Base-by-base conservation (phyloP, 1,139 yeast species). In the Yamadazyma diddensiae region DNA sequence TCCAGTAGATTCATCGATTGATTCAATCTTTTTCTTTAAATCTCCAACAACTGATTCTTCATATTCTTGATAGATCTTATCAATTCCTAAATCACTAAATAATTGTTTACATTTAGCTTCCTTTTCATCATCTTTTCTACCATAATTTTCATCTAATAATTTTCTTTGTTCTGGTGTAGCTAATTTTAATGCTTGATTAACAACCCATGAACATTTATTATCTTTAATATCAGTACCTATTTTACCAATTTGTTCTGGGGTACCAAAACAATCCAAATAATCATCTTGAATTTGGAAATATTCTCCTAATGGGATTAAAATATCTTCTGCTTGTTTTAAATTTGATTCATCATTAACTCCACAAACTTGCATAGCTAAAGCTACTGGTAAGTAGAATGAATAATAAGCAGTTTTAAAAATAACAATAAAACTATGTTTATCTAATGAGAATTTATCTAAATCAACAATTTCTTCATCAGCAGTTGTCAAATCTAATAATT, bases 261-360 rank as follows among this genome's bases (percentile, higher is more conserved):
- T 88, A 43, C 98, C 99, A 56, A 86, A 94, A 63, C 97, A 87
- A 62, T 94, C 99, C 50, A 94, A 77, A 67, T 71, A 94, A 62
- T 94, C 99, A 57, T 94, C 99, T 67, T 94, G 98, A 49, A 94
- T 87, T 68, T 94, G 99, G 82, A 94, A 94, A 61, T 94, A 94
- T 64, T 94, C 97, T 39, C 99, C 99, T 49, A 92, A 76, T 38
- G 97, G 97, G 44, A 94, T 80, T 60, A 94, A 75, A 30, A 94
- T 79, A 49, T 86, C 94, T 44, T 72, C 75, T 13, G 88, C 97
- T 67, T 92, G 98, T 58, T 85, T 75, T 58, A 94, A 73, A 59
- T 90, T 96, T 47, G 67, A 59, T 38, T 74, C 82, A 50, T 74
- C 70, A 38, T 70, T 70, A 47, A 85, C 62, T 33, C 97, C 97